Conservation (phyloP, 2,329 filamentous ascomycete genomes). For the Elsinoe perseae region DNA sequence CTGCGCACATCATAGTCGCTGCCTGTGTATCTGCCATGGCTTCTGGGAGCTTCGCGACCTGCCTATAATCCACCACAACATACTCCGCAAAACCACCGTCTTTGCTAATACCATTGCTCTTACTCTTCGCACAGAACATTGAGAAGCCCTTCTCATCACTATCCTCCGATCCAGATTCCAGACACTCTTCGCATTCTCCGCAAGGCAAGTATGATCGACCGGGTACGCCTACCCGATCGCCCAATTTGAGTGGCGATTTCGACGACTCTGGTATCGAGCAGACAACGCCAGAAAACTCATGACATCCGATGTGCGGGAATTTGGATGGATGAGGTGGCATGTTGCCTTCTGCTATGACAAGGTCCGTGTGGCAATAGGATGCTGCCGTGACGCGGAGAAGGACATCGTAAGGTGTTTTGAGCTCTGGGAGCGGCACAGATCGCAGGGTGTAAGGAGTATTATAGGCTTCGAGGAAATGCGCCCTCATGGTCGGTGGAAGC, state of each 20-base stretch:
- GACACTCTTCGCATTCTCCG: conserved; percentile 37
- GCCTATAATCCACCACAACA: conserved; percentile 36
- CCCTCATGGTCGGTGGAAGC: conserved; percentile 31
- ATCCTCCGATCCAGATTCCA: conserved; percentile 24
- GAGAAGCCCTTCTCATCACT: conserved; percentile 36
- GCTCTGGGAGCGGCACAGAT: conserved; percentile 30
- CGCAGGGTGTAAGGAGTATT: conserved; percentile 36
- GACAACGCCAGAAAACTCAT: conserved; percentile 42
- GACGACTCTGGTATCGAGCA: conserved; percentile 27
- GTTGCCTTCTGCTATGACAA: conserved; percentile 31
- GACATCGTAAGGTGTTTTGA: conserved; percentile 33
- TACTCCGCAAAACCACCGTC: conserved; percentile 39
- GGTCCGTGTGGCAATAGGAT: conserved; percentile 43
- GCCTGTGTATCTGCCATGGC: conserved; percentile 32
- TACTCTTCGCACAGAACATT: conserved; percentile 31
- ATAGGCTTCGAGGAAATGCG: conserved; percentile 37
- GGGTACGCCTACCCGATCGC: conserved; percentile 36
- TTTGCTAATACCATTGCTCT: conserved; percentile 29
- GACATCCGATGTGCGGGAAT: conserved; percentile 40
- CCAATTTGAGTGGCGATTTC: conserved; percentile 22
- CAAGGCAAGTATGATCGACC: conserved; percentile 38
- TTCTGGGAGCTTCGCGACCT: conserved; percentile 31
- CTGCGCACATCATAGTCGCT: conserved; percentile 39
- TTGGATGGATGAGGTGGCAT: conserved; percentile 30
- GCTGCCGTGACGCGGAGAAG: conserved; percentile 42